phyloP scores from a whole-genome alignment of 1,284 basidiomycete genomes.

The Microbotryomycetes sp. region DNA sequence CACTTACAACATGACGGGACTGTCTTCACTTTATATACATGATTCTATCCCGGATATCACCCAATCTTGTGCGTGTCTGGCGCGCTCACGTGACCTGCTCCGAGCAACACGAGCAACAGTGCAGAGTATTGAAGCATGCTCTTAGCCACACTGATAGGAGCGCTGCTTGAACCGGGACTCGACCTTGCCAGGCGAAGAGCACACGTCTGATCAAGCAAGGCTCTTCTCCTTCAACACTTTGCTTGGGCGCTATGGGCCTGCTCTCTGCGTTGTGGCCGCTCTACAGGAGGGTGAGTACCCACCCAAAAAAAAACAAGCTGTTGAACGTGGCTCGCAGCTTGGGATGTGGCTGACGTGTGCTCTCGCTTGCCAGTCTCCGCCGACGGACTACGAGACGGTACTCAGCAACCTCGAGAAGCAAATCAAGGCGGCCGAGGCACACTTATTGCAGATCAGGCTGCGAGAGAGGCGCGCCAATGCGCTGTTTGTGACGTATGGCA shows the following conservation, averaged over 20 bases:
- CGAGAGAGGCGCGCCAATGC: conserved; percentile 75
- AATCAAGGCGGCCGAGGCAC: conserved; percentile 53
- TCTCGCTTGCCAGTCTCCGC: not conserved
- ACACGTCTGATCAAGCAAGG: too few relatives aligned
- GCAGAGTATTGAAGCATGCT: too few relatives aligned
- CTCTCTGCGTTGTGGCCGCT: not conserved
- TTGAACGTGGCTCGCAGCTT: not conserved
- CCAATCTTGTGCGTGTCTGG: too few relatives aligned
- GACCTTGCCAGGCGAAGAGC: too few relatives aligned
- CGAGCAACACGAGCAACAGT: too few relatives aligned
- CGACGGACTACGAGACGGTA: conserved; percentile 48
- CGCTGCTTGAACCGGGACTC: too few relatives aligned
- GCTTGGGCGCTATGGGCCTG: not conserved
- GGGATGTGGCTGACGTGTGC: not conserved
- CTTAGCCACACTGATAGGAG: too few relatives aligned
- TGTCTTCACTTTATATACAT: too few relatives aligned
- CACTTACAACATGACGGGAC: too few relatives aligned
- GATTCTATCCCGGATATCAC: too few relatives aligned
- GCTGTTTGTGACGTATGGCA: conserved; percentile 71
- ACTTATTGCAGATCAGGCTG: conserved; percentile 77
- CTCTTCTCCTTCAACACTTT: not conserved
- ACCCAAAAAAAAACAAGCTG: not conserved
- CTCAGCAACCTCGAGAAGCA: conserved; percentile 46
- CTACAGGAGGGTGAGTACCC: conserved; percentile 5
- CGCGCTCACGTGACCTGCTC: too few relatives aligned